Evolutionary conservation across 2,329 filamentous ascomycete species (phyloP).

Genomic region (Onygenales sp.): DNA sequence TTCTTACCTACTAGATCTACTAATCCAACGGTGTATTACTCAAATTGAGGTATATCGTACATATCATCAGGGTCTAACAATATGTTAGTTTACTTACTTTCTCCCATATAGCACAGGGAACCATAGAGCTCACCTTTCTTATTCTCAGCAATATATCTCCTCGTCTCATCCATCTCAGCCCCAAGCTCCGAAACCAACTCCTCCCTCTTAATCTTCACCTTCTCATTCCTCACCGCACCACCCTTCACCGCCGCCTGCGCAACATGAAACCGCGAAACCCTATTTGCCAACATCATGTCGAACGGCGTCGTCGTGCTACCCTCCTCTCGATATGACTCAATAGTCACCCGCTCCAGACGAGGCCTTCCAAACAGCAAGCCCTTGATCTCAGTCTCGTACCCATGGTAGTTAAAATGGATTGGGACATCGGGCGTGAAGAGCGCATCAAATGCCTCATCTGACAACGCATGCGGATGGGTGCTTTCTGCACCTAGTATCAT

Average conservation of each 20-base stretch:
- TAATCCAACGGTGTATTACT: neutral
- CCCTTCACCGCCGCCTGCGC: slow-evolving; percentile 45
- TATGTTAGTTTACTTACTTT: neutral
- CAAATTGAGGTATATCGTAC: slow-evolving; percentile 41
- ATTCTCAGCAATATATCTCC: slow-evolving; percentile 43
- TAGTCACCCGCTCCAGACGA: slow-evolving; percentile 41
- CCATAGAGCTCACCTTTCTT: slow-evolving; percentile 39
- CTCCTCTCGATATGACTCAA: slow-evolving; percentile 55
- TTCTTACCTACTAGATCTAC: neutral
- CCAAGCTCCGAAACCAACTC: slow-evolving; percentile 41
- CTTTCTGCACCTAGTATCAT: slow-evolving; percentile 51
- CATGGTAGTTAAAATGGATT: slow-evolving; percentile 59
- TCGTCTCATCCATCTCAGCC: slow-evolving; percentile 39
- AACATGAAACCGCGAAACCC: slow-evolving; percentile 51
- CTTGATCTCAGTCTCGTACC: slow-evolving; percentile 52
- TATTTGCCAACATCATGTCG: slow-evolving; percentile 59
- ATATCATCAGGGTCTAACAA: slow-evolving; percentile 41
- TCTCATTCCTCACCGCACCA: slow-evolving; percentile 39
- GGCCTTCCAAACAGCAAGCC: slow-evolving; percentile 52
- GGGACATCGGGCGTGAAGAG: slow-evolving; percentile 49
- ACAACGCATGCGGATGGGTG: slow-evolving; percentile 50
- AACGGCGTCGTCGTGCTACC: slow-evolving; percentile 60
- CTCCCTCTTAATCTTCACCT: slow-evolving; percentile 37
- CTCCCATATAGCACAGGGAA: neutral
- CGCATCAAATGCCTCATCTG: slow-evolving; percentile 41